A percentile compares a stretch with the other conserved stretches of the same genome.
phyloP scores from a whole-genome alignment of 2,329 filamentous ascomycete genomes.

The Neofusicoccum sp. region DNA sequence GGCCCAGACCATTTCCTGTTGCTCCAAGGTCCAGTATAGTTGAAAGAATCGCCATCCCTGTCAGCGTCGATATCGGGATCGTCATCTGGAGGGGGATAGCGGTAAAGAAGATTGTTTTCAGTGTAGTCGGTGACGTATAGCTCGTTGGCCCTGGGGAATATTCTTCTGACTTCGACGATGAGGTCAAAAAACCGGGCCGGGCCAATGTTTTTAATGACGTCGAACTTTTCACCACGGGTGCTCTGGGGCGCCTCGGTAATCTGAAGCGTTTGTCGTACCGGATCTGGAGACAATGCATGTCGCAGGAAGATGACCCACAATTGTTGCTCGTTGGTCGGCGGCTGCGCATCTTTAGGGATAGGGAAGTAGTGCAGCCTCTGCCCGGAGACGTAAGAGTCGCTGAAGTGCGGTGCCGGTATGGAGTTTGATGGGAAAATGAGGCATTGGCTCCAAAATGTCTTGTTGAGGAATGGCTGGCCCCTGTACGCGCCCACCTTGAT shows the following conservation, averaged over 20 bases:
- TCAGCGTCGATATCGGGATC: conserved; percentile 22
- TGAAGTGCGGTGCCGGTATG: conserved; percentile 29
- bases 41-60: conserved; percentile 55
- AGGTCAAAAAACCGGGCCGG: conserved; percentile 64
- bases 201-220: conserved; percentile 61
- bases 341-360: not conserved
- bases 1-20: conserved; percentile 68
- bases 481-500: not conserved
- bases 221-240: not conserved
- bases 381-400: conserved; percentile 26
- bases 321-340: conserved; percentile 27
- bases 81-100: conserved; percentile 47
- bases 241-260: not conserved
- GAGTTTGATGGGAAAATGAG: conserved; percentile 26
- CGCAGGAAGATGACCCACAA: conserved; percentile 34
- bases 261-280: not conserved
- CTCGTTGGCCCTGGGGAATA: conserved; percentile 43
- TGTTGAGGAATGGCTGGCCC: not conserved
- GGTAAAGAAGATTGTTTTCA: conserved; percentile 62
- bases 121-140: conserved; percentile 85
- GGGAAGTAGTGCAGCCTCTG: not conserved
- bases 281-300: not conserved
- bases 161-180: conserved; percentile 67
- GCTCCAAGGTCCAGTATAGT: conserved; percentile 47
- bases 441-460: not conserved